Base-by-base conservation (phyloP, 768 basidiomycete species). In the Boletus coccyginus region DNA sequence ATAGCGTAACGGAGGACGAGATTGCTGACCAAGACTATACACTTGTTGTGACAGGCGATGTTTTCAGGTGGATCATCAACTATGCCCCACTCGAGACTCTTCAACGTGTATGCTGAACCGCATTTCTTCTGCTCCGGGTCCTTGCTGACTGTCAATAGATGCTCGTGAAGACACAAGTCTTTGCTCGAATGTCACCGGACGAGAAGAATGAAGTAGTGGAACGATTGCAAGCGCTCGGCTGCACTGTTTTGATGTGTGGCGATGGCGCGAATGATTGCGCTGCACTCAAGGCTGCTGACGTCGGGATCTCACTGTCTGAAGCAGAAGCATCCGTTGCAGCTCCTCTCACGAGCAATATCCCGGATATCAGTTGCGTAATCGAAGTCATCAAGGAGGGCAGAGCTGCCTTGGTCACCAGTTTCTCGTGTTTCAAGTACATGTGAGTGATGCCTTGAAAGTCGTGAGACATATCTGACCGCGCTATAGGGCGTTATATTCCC, bases 381-480 rank as follows among this genome's bases (percentile, higher is more conserved):
- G 94, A 98, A 63, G 90, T 99, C 50, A 95, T 99, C 76, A 93
- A 88, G 66, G 96, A 99, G 68, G 97, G 97, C 9, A 81, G 97
- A 43, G 92, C 94, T 9, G 96, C 97, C 1, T 78, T 99, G 51
- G 96, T 97, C 51, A 98, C 97, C 1, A 96, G 94, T 70, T 99
- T 99, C 74, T 95, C 94, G 62, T 98, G 96, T 75, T 99, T 99
- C 85, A 99, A 99, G 74, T 99, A 98, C 67, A 99, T 99, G 96
- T 95, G 64, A 72, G 92, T 78, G 36, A 6, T 16, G 33, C 44
- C 14, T 40, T 36, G 40, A 32, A 45, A 21, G 41, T 48, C 21
- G n/a, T 12, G 32, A 33, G 24, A 44, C 29, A 24, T 7, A 31
- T 35, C 62, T 60, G 41, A 69, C 49, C 48, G 51, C 52, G 44